Percentiles rank a stretch among this genome's conserved stretches.
These are phyloP conservation scores for Litsea cubeba DNA, from an alignment of 164 flowering plant genomes.

Conservation along the genomic window DNA sequence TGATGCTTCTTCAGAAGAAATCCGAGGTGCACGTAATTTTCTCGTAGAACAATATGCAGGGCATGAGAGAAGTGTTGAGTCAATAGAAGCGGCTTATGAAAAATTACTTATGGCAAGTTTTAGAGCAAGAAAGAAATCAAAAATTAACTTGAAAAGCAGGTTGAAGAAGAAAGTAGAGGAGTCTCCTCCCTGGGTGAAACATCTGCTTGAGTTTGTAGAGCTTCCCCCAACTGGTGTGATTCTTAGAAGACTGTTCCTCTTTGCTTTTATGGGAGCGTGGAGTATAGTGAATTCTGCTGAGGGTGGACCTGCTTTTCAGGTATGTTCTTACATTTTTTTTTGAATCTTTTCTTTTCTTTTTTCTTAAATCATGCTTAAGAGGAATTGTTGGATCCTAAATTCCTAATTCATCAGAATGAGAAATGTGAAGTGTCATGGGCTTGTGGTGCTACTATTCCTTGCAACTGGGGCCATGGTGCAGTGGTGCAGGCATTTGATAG, in stretches of 20 bases:
- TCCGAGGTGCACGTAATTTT: conserved; percentile 90
- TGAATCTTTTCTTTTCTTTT: too few relatives aligned
- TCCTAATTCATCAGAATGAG: too few relatives aligned
- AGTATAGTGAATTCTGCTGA: conserved; percentile 90
- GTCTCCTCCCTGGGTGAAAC: conserved; percentile 93
- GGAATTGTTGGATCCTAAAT: too few relatives aligned
- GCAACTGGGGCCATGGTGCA: not conserved
- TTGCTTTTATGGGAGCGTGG: conserved; percentile 93
- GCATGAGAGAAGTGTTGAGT: conserved; percentile 87
- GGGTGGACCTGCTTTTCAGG: conserved; percentile 99
- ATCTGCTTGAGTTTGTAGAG: conserved; percentile 67
- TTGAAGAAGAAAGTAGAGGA: conserved; percentile 88
- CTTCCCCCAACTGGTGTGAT: conserved; percentile 69
- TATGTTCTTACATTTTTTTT: conserved; percentile 23
- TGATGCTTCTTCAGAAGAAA: conserved; percentile 91
- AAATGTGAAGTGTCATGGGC: too few relatives aligned
- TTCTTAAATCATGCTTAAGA: not conserved
- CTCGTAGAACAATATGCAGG: conserved; percentile 76
- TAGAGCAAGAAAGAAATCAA: conserved; percentile 65
- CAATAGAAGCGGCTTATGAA: conserved; percentile 95
- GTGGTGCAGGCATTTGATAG: not conserved
- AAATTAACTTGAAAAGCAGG: conserved; percentile 81
- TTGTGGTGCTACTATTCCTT: not conserved
- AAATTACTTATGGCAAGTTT: conserved; percentile 77
- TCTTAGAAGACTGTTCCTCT: conserved; percentile 77